A percentile compares a stretch with the other conserved stretches of the same genome.
These are phyloP conservation scores for Trichosporon ovoides DNA, from an alignment of 1,284 basidiomycete species.

Conservation along the genomic window DNA sequence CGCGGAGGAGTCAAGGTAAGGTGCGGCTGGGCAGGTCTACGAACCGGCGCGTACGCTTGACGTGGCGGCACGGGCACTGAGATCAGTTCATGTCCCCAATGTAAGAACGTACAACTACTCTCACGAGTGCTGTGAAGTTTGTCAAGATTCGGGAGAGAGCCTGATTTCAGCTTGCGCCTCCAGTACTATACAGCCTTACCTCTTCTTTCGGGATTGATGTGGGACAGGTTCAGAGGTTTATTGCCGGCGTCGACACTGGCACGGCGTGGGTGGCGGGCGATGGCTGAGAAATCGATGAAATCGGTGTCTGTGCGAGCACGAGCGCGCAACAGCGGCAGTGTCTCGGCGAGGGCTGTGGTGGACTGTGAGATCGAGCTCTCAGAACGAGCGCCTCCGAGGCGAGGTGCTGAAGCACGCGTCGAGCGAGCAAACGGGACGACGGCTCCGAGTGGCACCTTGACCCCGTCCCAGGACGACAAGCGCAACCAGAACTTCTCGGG, in stretches of 20 bases:
- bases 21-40: neutral
- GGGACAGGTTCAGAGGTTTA: neutral
- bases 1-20: too few species aligned
- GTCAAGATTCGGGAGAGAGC: neutral
- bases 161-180: neutral
- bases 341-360: neutral
- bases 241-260: neutral
- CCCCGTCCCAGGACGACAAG: constrained; percentile 12
- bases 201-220: neutral
- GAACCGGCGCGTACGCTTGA: neutral
- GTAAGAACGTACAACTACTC: neutral
- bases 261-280: neutral
- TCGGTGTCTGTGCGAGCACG: neutral
- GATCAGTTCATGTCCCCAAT: neutral
- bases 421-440: constrained; percentile 7
- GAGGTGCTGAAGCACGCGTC: neutral
- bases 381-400: neutral
- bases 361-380: neutral
- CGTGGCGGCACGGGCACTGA: neutral
- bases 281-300: neutral
- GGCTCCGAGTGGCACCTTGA: constrained; percentile 20
- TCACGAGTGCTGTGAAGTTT: neutral
- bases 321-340: neutral
- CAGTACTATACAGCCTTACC: neutral
- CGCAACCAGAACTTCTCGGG: constrained; percentile 33